phyloP scores from a whole-genome alignment of 345 rosid species.

The Salix udensis region DNA sequence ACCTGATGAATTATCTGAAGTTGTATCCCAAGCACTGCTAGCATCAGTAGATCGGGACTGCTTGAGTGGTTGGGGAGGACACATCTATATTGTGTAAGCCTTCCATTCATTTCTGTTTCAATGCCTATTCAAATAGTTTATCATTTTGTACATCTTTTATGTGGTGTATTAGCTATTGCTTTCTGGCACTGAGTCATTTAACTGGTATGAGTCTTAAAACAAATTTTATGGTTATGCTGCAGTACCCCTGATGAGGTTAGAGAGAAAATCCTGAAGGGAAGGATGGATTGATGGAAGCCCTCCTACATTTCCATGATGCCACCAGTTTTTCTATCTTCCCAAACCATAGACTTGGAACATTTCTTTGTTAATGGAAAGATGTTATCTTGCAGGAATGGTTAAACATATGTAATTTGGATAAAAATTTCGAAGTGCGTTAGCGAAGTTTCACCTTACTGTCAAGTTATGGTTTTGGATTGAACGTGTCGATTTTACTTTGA shows the following conservation, averaged over 20 bases:
- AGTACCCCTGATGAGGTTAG: constrained; percentile 82
- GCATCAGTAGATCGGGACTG: constrained; percentile 95
- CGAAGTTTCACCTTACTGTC: background rate
- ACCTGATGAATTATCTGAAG: constrained; percentile 84
- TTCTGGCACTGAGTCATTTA: background rate
- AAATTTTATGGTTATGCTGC: constrained; percentile 21
- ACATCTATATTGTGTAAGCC: constrained; percentile 90
- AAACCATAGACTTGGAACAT: background rate
- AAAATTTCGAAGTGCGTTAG: background rate
- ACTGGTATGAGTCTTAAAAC: background rate
- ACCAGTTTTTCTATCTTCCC: background rate
- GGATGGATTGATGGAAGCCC: constrained; percentile 65
- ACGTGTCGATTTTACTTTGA: background rate
- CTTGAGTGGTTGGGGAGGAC: constrained; percentile 99
- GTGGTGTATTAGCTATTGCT: background rate
- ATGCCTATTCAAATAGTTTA: background rate
- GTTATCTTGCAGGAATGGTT: background rate
- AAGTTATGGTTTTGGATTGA: background rate
- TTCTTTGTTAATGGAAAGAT: background rate
- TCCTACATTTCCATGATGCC: background rate
- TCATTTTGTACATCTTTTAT: background rate
- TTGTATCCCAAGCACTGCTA: constrained; percentile 80
- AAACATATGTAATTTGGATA: background rate
- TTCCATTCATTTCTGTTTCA: constrained; percentile 7
- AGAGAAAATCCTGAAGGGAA: constrained; percentile 89